phyloP scores from a whole-genome alignment of 2,329 filamentous ascomycete genomes.

The Simplicillium sp. region DNA sequence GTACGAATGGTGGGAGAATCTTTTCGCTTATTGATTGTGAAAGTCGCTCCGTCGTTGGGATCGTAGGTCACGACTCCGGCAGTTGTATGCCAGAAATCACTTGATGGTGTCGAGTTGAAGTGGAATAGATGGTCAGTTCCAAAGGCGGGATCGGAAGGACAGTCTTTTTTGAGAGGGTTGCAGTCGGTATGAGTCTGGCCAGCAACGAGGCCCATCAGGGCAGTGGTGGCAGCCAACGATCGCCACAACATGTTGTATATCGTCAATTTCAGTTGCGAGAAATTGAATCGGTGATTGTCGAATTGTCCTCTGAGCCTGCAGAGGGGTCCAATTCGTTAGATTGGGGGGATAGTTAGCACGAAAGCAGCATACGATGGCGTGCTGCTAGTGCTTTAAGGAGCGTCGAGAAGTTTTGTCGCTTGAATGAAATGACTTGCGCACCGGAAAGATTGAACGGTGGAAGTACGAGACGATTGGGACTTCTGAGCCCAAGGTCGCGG shows the following conservation, averaged over 20 bases:
- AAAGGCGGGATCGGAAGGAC: conserved; percentile 63
- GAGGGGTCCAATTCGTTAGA: conserved; percentile 1
- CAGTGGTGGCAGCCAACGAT: conserved; percentile 20
- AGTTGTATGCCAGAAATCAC: conserved; percentile 58
- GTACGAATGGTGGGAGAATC: conserved; percentile 73
- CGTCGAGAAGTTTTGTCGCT: too few species aligned
- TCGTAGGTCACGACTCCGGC: conserved; percentile 56
- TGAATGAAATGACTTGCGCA: too few species aligned
- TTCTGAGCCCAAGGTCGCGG: too few species aligned
- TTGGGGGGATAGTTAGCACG: neutral
- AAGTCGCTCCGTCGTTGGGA: conserved; percentile 53
- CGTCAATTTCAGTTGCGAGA: too few species aligned
- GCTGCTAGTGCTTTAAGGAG: too few species aligned
- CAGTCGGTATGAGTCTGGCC: conserved; percentile 74
- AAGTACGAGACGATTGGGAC: too few species aligned
- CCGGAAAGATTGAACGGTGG: too few species aligned
- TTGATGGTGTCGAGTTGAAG: conserved; percentile 53
- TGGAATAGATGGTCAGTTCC: conserved; percentile 51
- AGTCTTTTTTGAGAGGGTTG: conserved; percentile 64
- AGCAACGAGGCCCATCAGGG: conserved; percentile 34
- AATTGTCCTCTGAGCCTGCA: conserved; percentile 5
- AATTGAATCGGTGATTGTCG: neutral
- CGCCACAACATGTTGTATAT: conserved; percentile 15
- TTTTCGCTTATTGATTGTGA: conserved; percentile 60
- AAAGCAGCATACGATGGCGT: too few species aligned